phyloP scores from a whole-genome alignment of 2,329 filamentous ascomycete species.

The Penicillium sp. region DNA sequence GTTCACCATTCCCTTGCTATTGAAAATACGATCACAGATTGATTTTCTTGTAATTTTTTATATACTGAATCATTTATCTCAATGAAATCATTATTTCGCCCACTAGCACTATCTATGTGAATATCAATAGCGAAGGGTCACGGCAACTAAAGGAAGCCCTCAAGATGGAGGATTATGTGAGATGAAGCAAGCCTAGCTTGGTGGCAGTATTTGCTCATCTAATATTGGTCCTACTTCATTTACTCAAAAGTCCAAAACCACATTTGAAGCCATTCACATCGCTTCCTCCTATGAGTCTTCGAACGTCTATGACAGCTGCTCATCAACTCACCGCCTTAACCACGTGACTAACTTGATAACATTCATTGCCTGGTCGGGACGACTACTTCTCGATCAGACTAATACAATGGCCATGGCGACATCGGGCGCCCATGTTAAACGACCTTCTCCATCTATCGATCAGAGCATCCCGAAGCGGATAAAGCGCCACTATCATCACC shows the following conservation, averaged over 20 bases:
- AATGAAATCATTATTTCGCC: background rate
- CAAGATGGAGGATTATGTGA: background rate
- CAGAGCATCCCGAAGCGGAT: slow-evolving; percentile 31
- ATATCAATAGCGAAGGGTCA: background rate
- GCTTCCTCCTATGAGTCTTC: background rate
- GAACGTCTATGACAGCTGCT: background rate
- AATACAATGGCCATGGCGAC: slow-evolving; percentile 31
- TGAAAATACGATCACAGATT: background rate
- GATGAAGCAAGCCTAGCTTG: background rate
- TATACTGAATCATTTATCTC: background rate
- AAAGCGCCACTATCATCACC: slow-evolving; percentile 42
- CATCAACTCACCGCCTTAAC: background rate
- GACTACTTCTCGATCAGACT: slow-evolving; percentile 3
- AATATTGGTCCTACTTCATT: background rate
- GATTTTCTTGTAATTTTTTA: background rate
- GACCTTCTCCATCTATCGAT: slow-evolving; percentile 29
- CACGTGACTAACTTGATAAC: slow-evolving; percentile 7
- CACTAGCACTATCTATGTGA: background rate
- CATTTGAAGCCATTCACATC: background rate
- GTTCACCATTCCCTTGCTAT: background rate
- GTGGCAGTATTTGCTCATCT: background rate
- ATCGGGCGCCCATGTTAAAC: slow-evolving; percentile 33
- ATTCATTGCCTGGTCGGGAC: slow-evolving; percentile 14
- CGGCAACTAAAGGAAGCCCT: background rate
- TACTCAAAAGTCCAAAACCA: background rate